Evolutionary conservation across 164 flowering plant species (phyloP).

Genomic region (Litsea cubeba): DNA sequence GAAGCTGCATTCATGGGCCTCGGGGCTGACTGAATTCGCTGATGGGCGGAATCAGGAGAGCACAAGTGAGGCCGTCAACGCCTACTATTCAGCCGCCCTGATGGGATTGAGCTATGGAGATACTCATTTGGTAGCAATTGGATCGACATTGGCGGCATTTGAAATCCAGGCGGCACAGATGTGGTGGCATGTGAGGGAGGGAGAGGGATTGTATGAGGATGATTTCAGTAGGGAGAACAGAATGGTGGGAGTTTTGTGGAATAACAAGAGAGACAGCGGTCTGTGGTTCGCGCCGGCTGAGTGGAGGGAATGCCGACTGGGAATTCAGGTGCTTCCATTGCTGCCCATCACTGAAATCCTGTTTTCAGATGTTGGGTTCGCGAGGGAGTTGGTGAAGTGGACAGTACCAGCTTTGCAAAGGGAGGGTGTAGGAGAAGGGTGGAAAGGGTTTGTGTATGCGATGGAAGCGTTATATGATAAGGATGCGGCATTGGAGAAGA

Average conservation of each 20-base stretch:
- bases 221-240: conserved; percentile 65
- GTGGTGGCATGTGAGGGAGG: conserved; percentile 85
- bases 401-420: conserved; percentile 60
- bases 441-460: conserved; percentile 90
- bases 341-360: conserved; percentile 67
- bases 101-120: conserved; percentile 92
- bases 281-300: conserved; percentile 90
- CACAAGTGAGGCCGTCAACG: conserved; percentile 85
- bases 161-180: conserved; percentile 70
- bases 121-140: conserved; percentile 58
- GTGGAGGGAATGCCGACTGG: conserved; percentile 79
- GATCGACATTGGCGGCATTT: conserved; percentile 65
- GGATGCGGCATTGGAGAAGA: conserved; percentile 51
- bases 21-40: conserved; percentile 74
- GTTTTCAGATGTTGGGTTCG: conserved; percentile 55
- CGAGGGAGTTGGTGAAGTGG: conserved; percentile 65
- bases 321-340: conserved; percentile 80
- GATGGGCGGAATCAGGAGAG: conserved; percentile 89
- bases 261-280: conserved; percentile 80
- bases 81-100: conserved; percentile 85
- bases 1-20: conserved; percentile 92
- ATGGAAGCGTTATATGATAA: conserved; percentile 68
- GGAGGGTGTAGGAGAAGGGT: conserved; percentile 80
- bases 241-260: conserved; percentile 83
- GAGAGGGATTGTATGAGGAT: conserved; percentile 41